phyloP scores from a whole-genome alignment of 1,139 yeast species.

The Zygosaccharomyces sapae region DNA sequence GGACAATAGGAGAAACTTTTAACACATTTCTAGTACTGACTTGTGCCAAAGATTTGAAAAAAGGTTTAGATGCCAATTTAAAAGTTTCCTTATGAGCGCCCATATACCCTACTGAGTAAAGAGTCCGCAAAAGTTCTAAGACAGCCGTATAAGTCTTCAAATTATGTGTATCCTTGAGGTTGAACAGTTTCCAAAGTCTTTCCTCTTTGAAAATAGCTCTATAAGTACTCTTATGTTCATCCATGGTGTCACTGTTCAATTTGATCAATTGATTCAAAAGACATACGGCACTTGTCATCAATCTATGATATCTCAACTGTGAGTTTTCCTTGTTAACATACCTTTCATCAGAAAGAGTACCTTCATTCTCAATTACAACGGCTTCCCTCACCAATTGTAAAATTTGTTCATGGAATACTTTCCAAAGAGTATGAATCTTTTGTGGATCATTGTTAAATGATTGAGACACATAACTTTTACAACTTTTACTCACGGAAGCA shows the following conservation, averaged over 20 bases:
- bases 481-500: constrained; percentile 49
- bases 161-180: constrained; percentile 41
- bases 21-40: constrained; percentile 39
- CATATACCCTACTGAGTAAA: constrained; percentile 20
- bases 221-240: constrained; percentile 13
- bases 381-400: constrained; percentile 52
- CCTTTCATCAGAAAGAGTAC: constrained; percentile 71
- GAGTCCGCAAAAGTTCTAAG: constrained; percentile 38
- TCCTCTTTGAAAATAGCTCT: constrained; percentile 22
- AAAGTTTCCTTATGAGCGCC: constrained; percentile 37
- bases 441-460: constrained; percentile 55
- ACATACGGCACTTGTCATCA: constrained; percentile 49
- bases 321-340: constrained; percentile 66
- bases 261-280: constrained; percentile 45
- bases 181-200: constrained; percentile 37
- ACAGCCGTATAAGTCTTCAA: constrained; percentile 47
- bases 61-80: constrained; percentile 47
- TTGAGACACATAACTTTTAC: constrained; percentile 44
- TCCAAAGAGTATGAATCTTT: constrained; percentile 60
- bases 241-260: constrained; percentile 22
- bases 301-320: constrained; percentile 59
- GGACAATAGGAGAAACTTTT: constrained; percentile 44
- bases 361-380: constrained; percentile 52
- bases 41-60: constrained; percentile 51
- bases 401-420: constrained; percentile 52